Evolutionary conservation across 2,329 filamentous ascomycete genomes (phyloP).

Genomic region (Alternaria arborescens): DNA sequence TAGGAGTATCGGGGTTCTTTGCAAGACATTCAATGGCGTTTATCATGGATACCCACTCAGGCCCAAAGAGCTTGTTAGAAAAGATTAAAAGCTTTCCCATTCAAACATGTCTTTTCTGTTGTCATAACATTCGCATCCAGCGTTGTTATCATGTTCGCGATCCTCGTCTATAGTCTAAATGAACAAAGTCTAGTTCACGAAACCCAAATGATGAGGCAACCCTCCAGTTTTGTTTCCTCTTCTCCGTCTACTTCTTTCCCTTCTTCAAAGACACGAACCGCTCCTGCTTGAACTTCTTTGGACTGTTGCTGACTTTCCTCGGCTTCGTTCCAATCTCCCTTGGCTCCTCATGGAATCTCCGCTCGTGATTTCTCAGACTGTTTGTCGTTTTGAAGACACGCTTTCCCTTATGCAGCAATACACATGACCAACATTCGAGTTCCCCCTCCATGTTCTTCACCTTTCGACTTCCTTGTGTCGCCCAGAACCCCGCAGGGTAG

Average conservation of each 20-base stretch:
- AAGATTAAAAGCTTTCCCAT: not conserved
- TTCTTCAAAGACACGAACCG: not conserved
- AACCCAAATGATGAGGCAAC: not conserved
- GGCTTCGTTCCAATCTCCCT: not conserved
- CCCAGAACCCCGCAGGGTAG: no score
- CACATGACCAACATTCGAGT: not conserved
- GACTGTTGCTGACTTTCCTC: not conserved
- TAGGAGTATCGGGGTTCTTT: not conserved
- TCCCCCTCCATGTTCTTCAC: no score
- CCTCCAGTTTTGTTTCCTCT: not conserved
- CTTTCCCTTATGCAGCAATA: not conserved
- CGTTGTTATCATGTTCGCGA: not conserved
- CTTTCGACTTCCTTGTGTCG: no score
- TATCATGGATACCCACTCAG: not conserved
- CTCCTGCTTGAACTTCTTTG: not conserved
- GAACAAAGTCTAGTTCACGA: no score
- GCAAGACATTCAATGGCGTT: not conserved
- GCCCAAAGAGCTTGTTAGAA: not conserved
- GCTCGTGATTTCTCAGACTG: not conserved
- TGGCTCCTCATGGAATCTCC: not conserved
- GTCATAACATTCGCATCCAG: not conserved
- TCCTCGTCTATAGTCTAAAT: no score
- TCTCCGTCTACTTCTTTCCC: not conserved
- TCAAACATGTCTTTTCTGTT: not conserved
- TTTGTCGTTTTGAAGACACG: not conserved